Percentiles rank a stretch among this genome's conserved stretches.
Evolutionary conservation across 768 basidiomycete genomes (phyloP).

Genomic region (Daedaleopsis nitida): DNA sequence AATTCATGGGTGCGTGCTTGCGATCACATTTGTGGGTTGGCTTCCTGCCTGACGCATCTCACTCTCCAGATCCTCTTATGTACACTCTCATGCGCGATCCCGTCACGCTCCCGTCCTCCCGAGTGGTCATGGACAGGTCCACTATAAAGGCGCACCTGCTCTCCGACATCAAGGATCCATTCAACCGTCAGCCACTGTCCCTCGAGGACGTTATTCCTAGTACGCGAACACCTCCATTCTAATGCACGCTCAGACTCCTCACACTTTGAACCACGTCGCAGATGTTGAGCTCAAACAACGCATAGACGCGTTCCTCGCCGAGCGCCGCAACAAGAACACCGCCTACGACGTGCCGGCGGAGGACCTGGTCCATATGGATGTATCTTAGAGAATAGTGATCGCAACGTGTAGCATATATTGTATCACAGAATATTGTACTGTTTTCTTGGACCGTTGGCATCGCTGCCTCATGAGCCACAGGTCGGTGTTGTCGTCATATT

Average conservation of each 20-base stretch:
- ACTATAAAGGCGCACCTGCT: conserved; percentile 96
- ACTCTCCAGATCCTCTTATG: conserved; percentile 77
- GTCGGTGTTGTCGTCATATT: too few relatives aligned
- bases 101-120: conserved; percentile 85
- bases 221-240: conserved; percentile 36
- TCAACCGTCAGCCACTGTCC: conserved; percentile 83
- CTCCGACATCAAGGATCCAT: conserved; percentile 91
- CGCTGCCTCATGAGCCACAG: too few relatives aligned
- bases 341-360: conserved; percentile 30
- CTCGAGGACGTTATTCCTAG: conserved; percentile 81
- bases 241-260: neutral
- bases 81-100: conserved; percentile 94
- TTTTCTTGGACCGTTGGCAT: neutral
- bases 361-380: conserved; percentile 37
- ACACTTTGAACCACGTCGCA: conserved; percentile 11
- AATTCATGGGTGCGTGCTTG: conserved; percentile 76
- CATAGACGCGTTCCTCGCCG: conserved; percentile 47
- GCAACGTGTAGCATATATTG: conserved; percentile 12
- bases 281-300: conserved; percentile 48
- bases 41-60: neutral
- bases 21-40: conserved; percentile 3
- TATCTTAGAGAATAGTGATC: conserved; percentile 17
- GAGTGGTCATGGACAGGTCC: conserved; percentile 75
- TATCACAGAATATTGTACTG: neutral
- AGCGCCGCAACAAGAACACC: conserved; percentile 37